Conservation (phyloP, 768 basidiomycete species). For the Suillus subalutaceus region DNA sequence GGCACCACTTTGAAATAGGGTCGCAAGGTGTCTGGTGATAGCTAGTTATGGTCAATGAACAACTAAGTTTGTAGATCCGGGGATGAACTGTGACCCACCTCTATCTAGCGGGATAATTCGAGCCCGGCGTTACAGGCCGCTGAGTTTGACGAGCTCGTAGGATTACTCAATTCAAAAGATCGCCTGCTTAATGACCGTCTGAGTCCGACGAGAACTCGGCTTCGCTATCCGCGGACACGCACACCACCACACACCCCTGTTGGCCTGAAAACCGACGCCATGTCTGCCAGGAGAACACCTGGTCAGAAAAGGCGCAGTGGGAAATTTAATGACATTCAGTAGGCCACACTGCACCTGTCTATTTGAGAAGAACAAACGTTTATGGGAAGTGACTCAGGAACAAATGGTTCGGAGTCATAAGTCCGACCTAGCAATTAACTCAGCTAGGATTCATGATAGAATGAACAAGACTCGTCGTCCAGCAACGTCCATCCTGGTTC, state of each 20-base stretch:
- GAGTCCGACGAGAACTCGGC: neutral
- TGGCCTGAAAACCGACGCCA: neutral
- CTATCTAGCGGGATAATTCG: neutral
- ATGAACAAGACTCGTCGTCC: neutral
- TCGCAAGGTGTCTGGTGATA: neutral
- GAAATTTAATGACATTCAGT: neutral
- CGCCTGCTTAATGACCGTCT: neutral
- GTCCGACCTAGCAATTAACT: neutral
- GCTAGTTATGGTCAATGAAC: neutral
- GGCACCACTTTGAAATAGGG: neutral
- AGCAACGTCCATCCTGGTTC: neutral
- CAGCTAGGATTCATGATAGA: neutral
- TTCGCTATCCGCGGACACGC: conserved; percentile 1
- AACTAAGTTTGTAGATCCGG: conserved; percentile 1
- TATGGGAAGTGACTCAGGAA: neutral
- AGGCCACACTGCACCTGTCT: neutral
- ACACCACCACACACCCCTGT: neutral
- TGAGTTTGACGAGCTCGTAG: neutral
- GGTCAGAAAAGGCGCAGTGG: neutral
- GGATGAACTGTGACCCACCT: conserved; percentile 7
- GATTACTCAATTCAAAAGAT: neutral
- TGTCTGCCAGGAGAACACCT: neutral
- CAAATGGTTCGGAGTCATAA: neutral
- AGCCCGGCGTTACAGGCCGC: neutral
- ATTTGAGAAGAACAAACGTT: neutral